These are phyloP conservation scores for Penicillium brevicompactum DNA, from an alignment of 2,329 filamentous ascomycete species.

Conservation along the genomic window DNA sequence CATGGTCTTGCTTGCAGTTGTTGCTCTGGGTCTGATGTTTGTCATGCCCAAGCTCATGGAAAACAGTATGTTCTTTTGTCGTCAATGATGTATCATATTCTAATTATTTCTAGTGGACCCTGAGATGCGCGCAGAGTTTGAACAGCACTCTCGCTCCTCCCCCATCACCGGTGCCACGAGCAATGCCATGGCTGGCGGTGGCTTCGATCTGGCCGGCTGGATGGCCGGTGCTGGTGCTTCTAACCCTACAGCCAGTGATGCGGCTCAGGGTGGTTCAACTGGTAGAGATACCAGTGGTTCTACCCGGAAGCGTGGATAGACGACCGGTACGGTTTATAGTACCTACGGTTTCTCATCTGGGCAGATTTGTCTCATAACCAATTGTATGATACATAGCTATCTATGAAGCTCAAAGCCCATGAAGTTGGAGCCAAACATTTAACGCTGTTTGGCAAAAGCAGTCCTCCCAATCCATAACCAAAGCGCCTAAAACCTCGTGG, in stretches of 20 bases:
- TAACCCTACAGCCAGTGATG: slow-evolving; percentile 25
- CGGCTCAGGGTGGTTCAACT: slow-evolving; percentile 23
- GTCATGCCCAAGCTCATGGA: slow-evolving; percentile 95
- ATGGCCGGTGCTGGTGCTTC: slow-evolving; percentile 59
- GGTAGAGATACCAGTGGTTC: slow-evolving; percentile 30
- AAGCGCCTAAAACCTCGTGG: slow-evolving; percentile 3
- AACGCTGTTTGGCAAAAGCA: slow-evolving; percentile 1
- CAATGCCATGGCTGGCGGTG: slow-evolving; percentile 61
- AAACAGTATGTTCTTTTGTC: slow-evolving; percentile 70
- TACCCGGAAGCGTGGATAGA: slow-evolving; percentile 33
- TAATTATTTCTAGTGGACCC: slow-evolving; percentile 73
- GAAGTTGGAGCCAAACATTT: slow-evolving; percentile 4
- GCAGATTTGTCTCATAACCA: neutral
- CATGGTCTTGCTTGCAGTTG: slow-evolving; percentile 90
- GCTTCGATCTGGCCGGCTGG: slow-evolving; percentile 69
- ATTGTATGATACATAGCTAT: slow-evolving; percentile 10
- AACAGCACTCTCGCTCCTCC: slow-evolving; percentile 80
- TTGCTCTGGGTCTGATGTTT: slow-evolving; percentile 80
- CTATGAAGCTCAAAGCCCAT: slow-evolving; percentile 4
- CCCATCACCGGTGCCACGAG: slow-evolving; percentile 63
- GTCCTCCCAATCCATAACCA: slow-evolving; percentile 1
- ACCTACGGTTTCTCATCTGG: neutral
- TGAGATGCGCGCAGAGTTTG: slow-evolving; percentile 91
- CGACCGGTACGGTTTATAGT: slow-evolving; percentile 1
- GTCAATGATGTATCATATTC: neutral